These are phyloP conservation scores for Emiliania huxleyi DNA, from an alignment of 78 protist genomes.

Conservation along the genomic window DNA sequence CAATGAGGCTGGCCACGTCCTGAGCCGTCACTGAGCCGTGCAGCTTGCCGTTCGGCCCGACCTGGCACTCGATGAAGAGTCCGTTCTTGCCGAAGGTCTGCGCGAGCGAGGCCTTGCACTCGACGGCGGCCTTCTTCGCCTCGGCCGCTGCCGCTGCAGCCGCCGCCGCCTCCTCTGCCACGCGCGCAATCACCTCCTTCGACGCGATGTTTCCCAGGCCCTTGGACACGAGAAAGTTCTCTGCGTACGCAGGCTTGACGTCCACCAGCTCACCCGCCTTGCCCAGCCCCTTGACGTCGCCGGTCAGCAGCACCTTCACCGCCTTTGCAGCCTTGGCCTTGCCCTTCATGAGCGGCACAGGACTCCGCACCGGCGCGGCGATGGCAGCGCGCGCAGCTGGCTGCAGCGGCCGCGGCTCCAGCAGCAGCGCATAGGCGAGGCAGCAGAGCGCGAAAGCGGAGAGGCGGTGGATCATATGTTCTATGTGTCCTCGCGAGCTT, in stretches of 20 bases:
- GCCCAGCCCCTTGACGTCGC: not conserved
- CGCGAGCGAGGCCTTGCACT: not conserved
- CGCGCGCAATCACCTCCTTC: not conserved
- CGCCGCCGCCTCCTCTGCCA: not conserved
- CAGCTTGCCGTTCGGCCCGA: not conserved
- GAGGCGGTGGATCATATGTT: no score
- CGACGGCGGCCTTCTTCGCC: not conserved
- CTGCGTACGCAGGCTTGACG: not conserved
- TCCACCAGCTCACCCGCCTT: not conserved
- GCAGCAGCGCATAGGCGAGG: no score
- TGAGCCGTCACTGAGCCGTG: not conserved
- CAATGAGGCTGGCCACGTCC: not conserved
- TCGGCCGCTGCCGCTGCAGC: not conserved
- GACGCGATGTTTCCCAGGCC: not conserved
- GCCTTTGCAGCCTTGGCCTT: no score
- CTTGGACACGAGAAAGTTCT: not conserved
- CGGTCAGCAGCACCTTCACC: not conserved
- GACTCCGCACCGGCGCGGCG: no score
- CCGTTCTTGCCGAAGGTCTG: not conserved
- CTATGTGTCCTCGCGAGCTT: no score
- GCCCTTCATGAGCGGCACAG: no score
- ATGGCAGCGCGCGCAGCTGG: no score
- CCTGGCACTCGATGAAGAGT: not conserved
- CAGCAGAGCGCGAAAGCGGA: no score
- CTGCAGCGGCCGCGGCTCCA: no score